A percentile compares a stretch with the other conserved stretches of the same genome.
Conservation (phyloP, 1,284 basidiomycete species). For the Sanghuangporus weigelae region DNA sequence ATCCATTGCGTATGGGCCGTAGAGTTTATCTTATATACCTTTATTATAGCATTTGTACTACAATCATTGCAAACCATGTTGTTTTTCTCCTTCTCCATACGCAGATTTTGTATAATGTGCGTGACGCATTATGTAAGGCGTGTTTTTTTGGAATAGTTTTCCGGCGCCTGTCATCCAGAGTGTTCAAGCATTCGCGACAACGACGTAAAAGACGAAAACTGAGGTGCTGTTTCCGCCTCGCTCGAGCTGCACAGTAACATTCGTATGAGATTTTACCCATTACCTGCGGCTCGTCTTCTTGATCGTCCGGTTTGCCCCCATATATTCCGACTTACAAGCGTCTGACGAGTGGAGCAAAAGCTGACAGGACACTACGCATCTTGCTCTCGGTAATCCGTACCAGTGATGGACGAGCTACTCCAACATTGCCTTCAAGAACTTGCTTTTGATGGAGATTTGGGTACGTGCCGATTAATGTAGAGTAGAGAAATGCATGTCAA, state of each 20-base stretch:
- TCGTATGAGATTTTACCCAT: too few species aligned
- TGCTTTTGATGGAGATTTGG: conserved; percentile 38
- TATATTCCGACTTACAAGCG: too few species aligned
- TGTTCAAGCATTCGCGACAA: too few species aligned
- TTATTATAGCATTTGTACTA: not conserved
- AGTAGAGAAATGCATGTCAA: not conserved
- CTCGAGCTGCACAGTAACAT: too few species aligned
- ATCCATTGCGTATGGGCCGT: not conserved
- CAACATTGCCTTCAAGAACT: conserved; percentile 35
- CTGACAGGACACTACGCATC: not conserved
- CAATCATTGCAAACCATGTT: not conserved
- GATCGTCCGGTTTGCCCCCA: too few species aligned
- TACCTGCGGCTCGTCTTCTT: too few species aligned
- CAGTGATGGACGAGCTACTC: conserved; percentile 33
- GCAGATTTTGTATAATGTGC: not conserved
- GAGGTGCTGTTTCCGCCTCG: too few species aligned
- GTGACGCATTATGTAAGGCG: too few species aligned
- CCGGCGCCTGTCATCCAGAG: too few species aligned
- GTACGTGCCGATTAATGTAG: conserved; percentile 21
- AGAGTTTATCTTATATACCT: conserved; percentile 12
- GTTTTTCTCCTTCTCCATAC: not conserved
- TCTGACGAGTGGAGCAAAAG: not conserved
- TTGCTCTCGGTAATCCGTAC: not conserved
- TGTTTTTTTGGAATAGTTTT: too few species aligned
- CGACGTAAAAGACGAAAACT: too few species aligned